These are phyloP conservation scores for Hymenoscyphus linearis DNA, from an alignment of 2,329 filamentous ascomycete genomes.

Conservation along the genomic window DNA sequence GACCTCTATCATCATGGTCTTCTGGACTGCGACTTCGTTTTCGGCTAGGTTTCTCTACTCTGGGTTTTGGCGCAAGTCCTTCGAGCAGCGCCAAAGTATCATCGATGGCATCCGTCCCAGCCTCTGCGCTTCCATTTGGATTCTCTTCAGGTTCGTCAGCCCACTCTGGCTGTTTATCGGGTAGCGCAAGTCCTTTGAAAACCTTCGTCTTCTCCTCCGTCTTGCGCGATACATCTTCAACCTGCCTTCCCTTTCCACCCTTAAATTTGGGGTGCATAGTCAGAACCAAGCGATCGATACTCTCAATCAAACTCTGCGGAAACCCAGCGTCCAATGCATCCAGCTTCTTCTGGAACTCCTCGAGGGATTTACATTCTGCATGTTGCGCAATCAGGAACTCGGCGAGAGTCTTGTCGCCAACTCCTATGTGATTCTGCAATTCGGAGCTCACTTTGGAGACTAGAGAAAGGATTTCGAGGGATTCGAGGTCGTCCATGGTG, in stretches of 20 bases:
- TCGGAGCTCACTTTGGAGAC: slow-evolving; percentile 93
- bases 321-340: slow-evolving; percentile 75
- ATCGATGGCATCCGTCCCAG: slow-evolving; percentile 67
- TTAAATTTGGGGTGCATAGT: slow-evolving; percentile 92
- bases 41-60: slow-evolving; percentile 35
- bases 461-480: slow-evolving; percentile 87
- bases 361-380: slow-evolving; percentile 62
- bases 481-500: slow-evolving; percentile 61
- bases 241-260: slow-evolving; percentile 41
- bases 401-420: slow-evolving; percentile 89
- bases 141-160: slow-evolving; percentile 41
- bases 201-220: slow-evolving; percentile 72
- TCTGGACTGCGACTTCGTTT: slow-evolving; percentile 51
- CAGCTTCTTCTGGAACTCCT: slow-evolving; percentile 72
- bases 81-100: slow-evolving; percentile 93
- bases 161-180: slow-evolving; percentile 63
- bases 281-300: slow-evolving; percentile 79
- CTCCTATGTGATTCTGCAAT: slow-evolving; percentile 86
- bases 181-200: slow-evolving; percentile 86
- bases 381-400: slow-evolving; percentile 95
- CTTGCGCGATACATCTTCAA: slow-evolving; percentile 38
- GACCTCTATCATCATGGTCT: slow-evolving; percentile 33
- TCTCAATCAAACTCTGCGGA: slow-evolving; percentile 80
- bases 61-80: slow-evolving; percentile 66
- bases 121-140: slow-evolving; percentile 32